A percentile compares a stretch with the other conserved stretches of the same genome.
Conservation (phyloP, 495 filamentous ascomycete species). For the Penicillium dipodomyicola region DNA sequence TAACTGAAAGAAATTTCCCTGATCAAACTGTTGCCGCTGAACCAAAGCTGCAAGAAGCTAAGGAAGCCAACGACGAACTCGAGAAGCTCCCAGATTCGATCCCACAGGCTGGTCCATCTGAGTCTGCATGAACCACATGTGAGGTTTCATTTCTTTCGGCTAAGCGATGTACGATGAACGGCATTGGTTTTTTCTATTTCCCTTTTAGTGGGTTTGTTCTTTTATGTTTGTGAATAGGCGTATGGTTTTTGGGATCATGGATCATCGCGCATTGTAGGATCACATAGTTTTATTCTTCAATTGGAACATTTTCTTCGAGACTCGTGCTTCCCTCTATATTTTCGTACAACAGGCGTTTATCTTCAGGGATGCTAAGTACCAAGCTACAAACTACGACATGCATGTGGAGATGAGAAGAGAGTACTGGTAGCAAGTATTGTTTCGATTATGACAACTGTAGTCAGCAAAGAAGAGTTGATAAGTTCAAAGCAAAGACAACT, state of each 20-base stretch:
- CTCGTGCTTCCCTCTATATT: background rate
- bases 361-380: background rate
- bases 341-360: background rate
- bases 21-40: background rate
- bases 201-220: background rate
- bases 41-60: background rate
- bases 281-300: background rate
- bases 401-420: background rate
- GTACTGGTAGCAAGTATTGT: background rate
- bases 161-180: slow-evolving; percentile 9
- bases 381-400: background rate
- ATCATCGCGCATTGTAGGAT: background rate
- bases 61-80: background rate
- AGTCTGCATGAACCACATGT: background rate
- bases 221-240: background rate
- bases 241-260: background rate
- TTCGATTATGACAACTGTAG: background rate
- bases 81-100: background rate
- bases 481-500: background rate
- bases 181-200: background rate
- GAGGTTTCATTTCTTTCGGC: background rate
- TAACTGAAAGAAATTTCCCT: background rate
- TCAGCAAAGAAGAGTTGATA: background rate
- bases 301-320: background rate
- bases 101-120: background rate